Evolutionary conservation across 2,329 filamentous ascomycete genomes (phyloP), one percentile per base, ranked within the genome.

Genomic region (Ilyonectria mors-panacis): DNA sequence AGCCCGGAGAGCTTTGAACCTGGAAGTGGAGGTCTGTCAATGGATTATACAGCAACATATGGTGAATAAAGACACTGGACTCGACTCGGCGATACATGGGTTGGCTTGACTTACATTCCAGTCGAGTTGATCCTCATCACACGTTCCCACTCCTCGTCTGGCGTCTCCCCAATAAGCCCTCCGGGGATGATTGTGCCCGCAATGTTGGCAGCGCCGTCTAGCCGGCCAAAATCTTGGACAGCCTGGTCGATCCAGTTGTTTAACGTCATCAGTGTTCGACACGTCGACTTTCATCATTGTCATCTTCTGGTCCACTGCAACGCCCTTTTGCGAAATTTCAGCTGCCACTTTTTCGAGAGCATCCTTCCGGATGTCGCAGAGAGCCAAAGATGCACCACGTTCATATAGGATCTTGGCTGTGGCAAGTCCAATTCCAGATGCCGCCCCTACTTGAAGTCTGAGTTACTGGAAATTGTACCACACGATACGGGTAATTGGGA

Each of bases 361-460:
- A 9, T 59, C 57, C 23, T 59, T 59, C 30, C 33, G 57, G n/a
- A 59, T 59, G 17, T 59, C 57, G 15, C n/a, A 37, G 26, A 59
- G 57, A 17, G 57, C 57, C 45, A 59, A 21, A 13, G 57, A 59
- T 39, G 57, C 57, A 28, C 57, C 57, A 6, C 57, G 57, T 2
- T 30, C 15, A 8, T 51, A 59, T 6, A 59, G 57, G 10, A 59
- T 51, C 30, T 59, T 59, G 5, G 57, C 57, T 4, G 57, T 59
- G 19, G 57, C 28, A 42, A 59, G 57, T 15, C 57, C 57, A 30
- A 59, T 59, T 39, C 57, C 57, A 9, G 57, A 59, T 6, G 57
- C 57, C 19, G 57, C 57, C 13, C 57, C 57, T 59, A 26, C 10
- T 28, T 9, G 37, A 9, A n/a, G 21, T 8, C 10, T 39, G 8